Base-by-base conservation (phyloP, 108 stramenopile genomes). In the Nitzschia sp. region DNA sequence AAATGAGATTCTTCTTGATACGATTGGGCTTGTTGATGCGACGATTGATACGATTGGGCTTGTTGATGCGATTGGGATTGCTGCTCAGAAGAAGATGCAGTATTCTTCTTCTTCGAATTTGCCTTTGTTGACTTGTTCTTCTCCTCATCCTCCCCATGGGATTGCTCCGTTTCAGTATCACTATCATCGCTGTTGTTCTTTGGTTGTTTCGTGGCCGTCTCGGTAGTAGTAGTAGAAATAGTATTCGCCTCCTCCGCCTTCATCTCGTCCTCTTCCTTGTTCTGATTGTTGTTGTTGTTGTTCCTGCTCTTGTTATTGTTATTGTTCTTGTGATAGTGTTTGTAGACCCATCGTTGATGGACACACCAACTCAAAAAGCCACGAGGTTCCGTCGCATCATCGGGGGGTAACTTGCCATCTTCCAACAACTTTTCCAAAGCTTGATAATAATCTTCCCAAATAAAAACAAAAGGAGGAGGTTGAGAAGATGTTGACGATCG, bases 331-430 rank as follows among this genome's bases (percentile, higher is more conserved):
- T 50, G 48, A 50, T 50, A 50, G 9, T 50, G 8, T 11, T 50
- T 8, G 19, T 50, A 50, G 48, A 50, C 48, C 17, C 9, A 50
- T 50, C 48, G 48, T 50, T 50, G 48, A 50, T 50, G 48, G 13
- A 21, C 19, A 50, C 48, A 50, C 48, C 48, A 50, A 21, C 48
- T 50, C 19, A 50, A 21, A 16, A 50, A 21, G 17, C 48, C 48
- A 4, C 48, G 48, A n/a, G 48, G 48, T 4, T 50, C 48, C 4
- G 19, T 19, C 4, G 48, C 8, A 50, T 50, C 48, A 6, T 6
- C 13, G 19, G 48, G 48, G 21, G 21, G 21, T 4, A 21, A n/a
- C 21, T 50, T 22, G 8, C 19, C 19, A n/a, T 16, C 4, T 21
- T 21, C 19, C 19, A 50, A 21, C 17, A 11, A 21, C 4, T 50